A percentile compares a stretch with the other conserved stretches of the same genome.
Conservation (phyloP, 1,284 basidiomycete species). For the Pseudomicrostroma phylloplanum region DNA sequence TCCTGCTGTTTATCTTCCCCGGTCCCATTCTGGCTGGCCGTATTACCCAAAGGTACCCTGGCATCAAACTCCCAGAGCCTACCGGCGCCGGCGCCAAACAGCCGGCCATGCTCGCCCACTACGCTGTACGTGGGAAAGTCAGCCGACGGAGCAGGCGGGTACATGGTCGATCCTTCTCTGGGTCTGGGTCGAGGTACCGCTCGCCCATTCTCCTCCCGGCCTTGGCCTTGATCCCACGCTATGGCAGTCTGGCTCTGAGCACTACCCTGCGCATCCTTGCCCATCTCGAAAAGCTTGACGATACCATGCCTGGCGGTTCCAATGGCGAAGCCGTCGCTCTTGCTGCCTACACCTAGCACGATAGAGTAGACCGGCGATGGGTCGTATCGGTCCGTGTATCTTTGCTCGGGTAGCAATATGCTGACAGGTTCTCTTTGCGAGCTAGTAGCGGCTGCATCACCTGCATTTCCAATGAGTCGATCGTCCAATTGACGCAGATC, state of each 20-base stretch:
- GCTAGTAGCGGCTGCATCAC: neutral
- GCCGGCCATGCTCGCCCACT: too few species aligned
- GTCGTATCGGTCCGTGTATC: conserved; percentile 13
- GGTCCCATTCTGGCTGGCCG: too few species aligned
- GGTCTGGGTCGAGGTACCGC: too few species aligned
- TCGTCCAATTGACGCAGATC: conserved; percentile 11
- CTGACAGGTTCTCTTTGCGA: conserved; percentile 16
- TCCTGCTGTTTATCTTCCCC: too few species aligned
- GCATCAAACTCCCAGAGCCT: too few species aligned
- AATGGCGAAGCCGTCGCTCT: neutral
- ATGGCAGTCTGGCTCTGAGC: neutral
- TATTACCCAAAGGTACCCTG: too few species aligned
- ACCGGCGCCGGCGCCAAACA: too few species aligned
- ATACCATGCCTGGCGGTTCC: conserved; percentile 1
- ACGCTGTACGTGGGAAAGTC: too few species aligned
- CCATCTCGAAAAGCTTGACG: neutral
- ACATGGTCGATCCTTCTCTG: too few species aligned
- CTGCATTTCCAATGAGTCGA: neutral
- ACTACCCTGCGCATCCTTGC: neutral
- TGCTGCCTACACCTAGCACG: conserved; percentile 16
- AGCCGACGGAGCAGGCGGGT: too few species aligned
- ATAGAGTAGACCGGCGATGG: conserved; percentile 23
- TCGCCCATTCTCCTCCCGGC: too few species aligned
- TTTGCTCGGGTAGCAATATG: neutral
- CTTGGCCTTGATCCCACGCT: too few species aligned